Evolutionary conservation across 2,329 filamentous ascomycete species (phyloP), one percentile per base, ranked within the genome.

Genomic region (Cladosporium austrohemisphaericum): DNA sequence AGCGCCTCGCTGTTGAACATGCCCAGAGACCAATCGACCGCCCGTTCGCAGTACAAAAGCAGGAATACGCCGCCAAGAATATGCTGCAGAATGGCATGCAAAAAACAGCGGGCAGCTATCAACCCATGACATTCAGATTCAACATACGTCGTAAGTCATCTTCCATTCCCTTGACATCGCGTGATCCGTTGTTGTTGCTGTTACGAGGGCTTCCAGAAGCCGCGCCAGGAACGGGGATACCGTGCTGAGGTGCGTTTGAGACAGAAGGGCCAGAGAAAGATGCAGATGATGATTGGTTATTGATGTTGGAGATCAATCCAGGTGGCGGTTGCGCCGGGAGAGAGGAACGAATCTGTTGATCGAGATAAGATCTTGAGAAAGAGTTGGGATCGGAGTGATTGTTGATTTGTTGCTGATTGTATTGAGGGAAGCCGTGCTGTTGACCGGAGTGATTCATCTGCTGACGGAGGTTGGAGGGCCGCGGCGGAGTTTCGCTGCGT

Each of bases 391-490:
- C 62, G 51, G 48, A 41, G 29, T 20, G 52, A 38, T 26, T 45
- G 55, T 41, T 31, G 51, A 33, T 41, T 49, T 19, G 23, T 37
- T 45, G 29, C 55, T 38, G 38, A 37, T 52, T 47, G 53, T 50
- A 37, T 20, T 33, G 29, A 53, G 48, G 11, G 36, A 45, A 22
- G 41, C 53, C n/a, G 48, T 51, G 10, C 50, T 45, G 28, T 53
- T 40, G 41, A n/a, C 18, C 38, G 28, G 22, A 36, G 28, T 57
- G 48, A 44, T 49, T 50, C 8, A 73, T 60, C 50, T 74, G 70
- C 25, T 72, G 71, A 13, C 71, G 70, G 8, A 74, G 64, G 41
- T 65, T 62, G 25, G 72, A 74, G 23, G 71, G 68, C 26, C 68
- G 70, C 37, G 67, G 63, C 4, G 66, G 58, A 10, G 69, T 66